phyloP scores from a whole-genome alignment of 169 alveolate species.

The Cryptosporidium canis region DNA sequence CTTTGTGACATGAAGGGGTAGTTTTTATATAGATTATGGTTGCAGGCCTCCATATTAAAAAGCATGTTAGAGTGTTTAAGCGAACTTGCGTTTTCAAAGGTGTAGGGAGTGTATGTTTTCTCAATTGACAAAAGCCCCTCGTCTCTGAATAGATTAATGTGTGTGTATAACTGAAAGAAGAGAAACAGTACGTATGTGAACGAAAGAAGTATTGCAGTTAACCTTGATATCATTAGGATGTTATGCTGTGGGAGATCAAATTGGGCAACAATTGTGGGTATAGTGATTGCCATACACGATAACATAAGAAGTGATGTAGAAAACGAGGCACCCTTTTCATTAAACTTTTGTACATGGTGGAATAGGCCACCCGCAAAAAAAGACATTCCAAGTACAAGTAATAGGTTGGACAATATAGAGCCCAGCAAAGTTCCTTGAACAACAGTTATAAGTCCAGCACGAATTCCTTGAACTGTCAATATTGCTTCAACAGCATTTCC shows the following conservation, averaged over 20 bases:
- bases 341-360: conserved; percentile 85
- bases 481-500: conserved; percentile 91
- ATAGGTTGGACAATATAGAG: conserved; percentile 83
- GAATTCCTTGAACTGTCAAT: conserved; percentile 84
- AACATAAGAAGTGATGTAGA: conserved; percentile 82
- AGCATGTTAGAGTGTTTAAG: neutral
- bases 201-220: conserved; percentile 81
- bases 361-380: conserved; percentile 88
- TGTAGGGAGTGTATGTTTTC: neutral
- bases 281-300: conserved; percentile 82
- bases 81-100: neutral
- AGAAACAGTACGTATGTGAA: conserved; percentile 82
- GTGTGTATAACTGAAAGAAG: conserved; percentile 84
- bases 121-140: conserved; percentile 73
- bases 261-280: conserved; percentile 81
- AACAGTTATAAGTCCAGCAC: conserved; percentile 81
- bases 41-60: neutral
- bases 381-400: conserved; percentile 87
- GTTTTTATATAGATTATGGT: neutral
- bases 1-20: neutral
- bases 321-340: conserved; percentile 87
- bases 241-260: conserved; percentile 53
- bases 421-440: conserved; percentile 90
- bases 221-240: conserved; percentile 81
- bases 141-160: conserved; percentile 80